phyloP scores from a whole-genome alignment of 2,329 filamentous ascomycete species.

The Tolypocladium guangdongense region DNA sequence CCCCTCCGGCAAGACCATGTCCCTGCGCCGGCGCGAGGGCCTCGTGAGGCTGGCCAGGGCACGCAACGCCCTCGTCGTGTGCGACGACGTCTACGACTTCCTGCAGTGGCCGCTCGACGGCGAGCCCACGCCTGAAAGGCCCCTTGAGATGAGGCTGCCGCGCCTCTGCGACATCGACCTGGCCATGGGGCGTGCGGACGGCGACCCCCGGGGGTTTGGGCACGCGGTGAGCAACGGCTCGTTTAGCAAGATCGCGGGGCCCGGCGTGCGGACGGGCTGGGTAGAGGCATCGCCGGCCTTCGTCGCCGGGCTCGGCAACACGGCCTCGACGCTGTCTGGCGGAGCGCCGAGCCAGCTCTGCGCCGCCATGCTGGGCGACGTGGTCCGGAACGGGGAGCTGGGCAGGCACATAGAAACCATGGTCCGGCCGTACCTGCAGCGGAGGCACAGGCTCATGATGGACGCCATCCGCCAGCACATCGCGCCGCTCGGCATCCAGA shows the following conservation, averaged over 20 bases:
- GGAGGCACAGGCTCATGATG: constrained; percentile 40
- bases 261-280: constrained; percentile 83
- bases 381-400: constrained; percentile 34
- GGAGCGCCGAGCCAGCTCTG: constrained; percentile 46
- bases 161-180: constrained; percentile 72
- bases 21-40: constrained; percentile 50
- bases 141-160: constrained; percentile 46
- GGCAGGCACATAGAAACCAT: constrained; percentile 29
- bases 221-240: constrained; percentile 78
- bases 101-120: constrained; percentile 59
- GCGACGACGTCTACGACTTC: constrained; percentile 91
- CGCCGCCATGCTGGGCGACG: constrained; percentile 37
- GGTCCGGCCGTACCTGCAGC: constrained; percentile 33
- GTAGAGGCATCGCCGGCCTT: constrained; percentile 56
- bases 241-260: constrained; percentile 79
- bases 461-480: constrained; percentile 48
- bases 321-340: constrained; percentile 43
- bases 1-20: constrained; percentile 76
- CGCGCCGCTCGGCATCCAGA: constrained; percentile 47
- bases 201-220: constrained; percentile 49
- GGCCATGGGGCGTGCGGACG: constrained; percentile 42
- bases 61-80: constrained; percentile 71
- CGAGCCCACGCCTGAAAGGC: constrained; percentile 16
- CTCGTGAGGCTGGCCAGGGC: constrained; percentile 69
- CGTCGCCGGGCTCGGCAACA: constrained; percentile 38